Conservation (phyloP, 805 yeast genomes). For the Candida gorgasii region DNA sequence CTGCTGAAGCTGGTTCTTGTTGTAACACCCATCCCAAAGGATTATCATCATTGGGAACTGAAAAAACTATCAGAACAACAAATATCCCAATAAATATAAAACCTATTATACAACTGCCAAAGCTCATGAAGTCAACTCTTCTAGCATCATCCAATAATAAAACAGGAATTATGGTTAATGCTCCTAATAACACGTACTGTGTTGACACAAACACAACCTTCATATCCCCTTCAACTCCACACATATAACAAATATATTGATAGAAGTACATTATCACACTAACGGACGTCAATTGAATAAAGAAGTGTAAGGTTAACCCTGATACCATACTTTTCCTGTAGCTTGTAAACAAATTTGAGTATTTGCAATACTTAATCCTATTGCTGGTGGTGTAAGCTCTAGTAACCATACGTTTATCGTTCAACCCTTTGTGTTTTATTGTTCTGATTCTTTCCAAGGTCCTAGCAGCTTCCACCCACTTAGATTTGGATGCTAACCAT, state of each 20-base stretch:
- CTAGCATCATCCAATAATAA: constrained; percentile 42
- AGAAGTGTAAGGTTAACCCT: constrained; percentile 40
- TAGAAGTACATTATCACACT: constrained; percentile 46
- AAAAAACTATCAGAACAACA: constrained; percentile 33
- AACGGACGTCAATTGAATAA: constrained; percentile 49
- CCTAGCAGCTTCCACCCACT: constrained; percentile 39
- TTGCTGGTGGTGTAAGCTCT: constrained; percentile 24
- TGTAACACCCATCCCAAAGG: constrained; percentile 16
- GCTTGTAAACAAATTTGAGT: constrained; percentile 32
- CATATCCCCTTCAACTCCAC: constrained; percentile 40
- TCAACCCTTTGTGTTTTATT: constrained; percentile 2
- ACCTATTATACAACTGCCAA: constrained; percentile 43
- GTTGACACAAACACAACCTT: constrained; percentile 36
- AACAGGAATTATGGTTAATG: constrained; percentile 47
- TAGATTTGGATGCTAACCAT: constrained; percentile 28
- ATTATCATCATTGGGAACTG: constrained; percentile 3
- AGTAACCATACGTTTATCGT: constrained; percentile 25
- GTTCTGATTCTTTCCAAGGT: constrained; percentile 16
- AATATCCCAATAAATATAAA: constrained; percentile 36
- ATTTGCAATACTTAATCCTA: constrained; percentile 22
- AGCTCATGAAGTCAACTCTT: constrained; percentile 48
- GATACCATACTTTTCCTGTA: constrained; percentile 35
- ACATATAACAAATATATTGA: constrained; percentile 47
- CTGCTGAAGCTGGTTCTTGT: constrained; percentile 38
- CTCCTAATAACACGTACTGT: constrained; percentile 38